phyloP scores from a whole-genome alignment of 495 filamentous ascomycete genomes.

The Trypethelium eluteriae region DNA sequence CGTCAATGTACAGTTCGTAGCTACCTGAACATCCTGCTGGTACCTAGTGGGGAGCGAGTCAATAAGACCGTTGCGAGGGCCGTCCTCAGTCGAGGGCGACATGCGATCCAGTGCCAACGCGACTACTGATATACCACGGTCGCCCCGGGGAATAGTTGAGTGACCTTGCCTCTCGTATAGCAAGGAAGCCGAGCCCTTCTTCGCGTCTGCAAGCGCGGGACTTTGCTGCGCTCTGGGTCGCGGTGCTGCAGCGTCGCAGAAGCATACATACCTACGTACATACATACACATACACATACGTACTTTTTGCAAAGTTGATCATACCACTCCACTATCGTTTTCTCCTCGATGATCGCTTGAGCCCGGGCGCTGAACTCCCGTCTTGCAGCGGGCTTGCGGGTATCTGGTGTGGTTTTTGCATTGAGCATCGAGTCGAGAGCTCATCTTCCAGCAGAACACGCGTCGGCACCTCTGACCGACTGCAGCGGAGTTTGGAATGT shows the following conservation, averaged over 20 bases:
- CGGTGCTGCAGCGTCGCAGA: slow-evolving; percentile 4
- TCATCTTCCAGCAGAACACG: not conserved
- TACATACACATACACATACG: not conserved
- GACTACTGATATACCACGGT: not conserved
- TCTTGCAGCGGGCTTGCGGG: slow-evolving; percentile 1
- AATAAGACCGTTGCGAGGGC: slow-evolving; percentile 2
- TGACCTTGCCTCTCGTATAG: slow-evolving; percentile 5
- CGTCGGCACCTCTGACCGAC: too few relatives aligned
- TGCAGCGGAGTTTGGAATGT: not conserved
- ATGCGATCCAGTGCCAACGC: not conserved
- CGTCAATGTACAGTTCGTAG: slow-evolving; percentile 2
- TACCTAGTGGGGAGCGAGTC: not conserved
- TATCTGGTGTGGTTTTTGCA: not conserved
- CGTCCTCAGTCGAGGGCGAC: not conserved
- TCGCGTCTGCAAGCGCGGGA: not conserved
- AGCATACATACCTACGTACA: slow-evolving; percentile 2
- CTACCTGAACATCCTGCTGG: not conserved
- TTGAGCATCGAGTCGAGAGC: not conserved
- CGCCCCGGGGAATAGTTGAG: not conserved
- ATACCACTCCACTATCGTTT: not conserved
- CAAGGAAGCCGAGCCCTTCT: slow-evolving; percentile 8
- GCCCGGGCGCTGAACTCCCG: not conserved
- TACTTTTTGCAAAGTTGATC: not conserved
- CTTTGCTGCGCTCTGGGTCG: slow-evolving; percentile 1
- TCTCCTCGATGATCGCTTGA: not conserved